These are phyloP conservation scores for Phanerodontia chrysosporium DNA, from an alignment of 768 basidiomycete species.

Conservation along the genomic window DNA sequence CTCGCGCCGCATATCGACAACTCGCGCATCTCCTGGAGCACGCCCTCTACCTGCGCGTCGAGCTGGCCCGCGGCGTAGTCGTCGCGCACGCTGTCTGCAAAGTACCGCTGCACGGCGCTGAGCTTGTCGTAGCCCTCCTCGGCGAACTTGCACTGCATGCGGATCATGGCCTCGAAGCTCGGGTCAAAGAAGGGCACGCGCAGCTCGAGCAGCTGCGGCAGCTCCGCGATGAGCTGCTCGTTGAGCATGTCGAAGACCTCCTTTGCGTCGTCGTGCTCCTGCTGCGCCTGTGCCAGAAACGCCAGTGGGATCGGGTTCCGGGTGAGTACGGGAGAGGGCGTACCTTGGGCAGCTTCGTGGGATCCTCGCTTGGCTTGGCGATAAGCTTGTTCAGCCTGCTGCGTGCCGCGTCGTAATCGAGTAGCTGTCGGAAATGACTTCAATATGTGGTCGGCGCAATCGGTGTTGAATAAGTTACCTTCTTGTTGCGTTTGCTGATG, in stretches of 20 bases:
- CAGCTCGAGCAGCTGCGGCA: conserved; percentile 90
- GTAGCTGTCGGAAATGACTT: conserved; percentile 47
- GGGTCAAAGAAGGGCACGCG: conserved; percentile 98
- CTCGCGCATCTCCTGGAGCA: conserved; percentile 96
- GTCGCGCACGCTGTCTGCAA: conserved; percentile 84
- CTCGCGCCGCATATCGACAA: conserved; percentile 83
- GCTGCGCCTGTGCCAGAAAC: conserved; percentile 67
- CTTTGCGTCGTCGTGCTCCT: conserved; percentile 92
- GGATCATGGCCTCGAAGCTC: conserved; percentile 97
- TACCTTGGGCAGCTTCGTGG: conserved; percentile 84
- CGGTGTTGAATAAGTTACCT: conserved; percentile 46
- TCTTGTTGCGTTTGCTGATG: conserved; percentile 93
- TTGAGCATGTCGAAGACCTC: conserved; percentile 94
- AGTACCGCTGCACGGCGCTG: conserved; percentile 93
- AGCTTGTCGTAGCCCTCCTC: conserved; percentile 98
- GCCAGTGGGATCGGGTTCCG: not conserved
- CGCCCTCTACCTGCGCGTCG: conserved; percentile 92
- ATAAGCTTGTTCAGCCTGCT: conserved; percentile 85
- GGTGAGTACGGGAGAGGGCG: not conserved
- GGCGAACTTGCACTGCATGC: conserved; percentile 96
- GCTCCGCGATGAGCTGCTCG: conserved; percentile 83
- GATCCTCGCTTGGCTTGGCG: conserved; percentile 92
- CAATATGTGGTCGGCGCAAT: not conserved
- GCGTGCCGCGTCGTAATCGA: conserved; percentile 93
- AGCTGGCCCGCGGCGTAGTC: conserved; percentile 97